Evolutionary conservation across 2,329 filamentous ascomycete species (phyloP), one percentile per base, ranked within the genome.

Genomic region (Parafenestella ontariensis): DNA sequence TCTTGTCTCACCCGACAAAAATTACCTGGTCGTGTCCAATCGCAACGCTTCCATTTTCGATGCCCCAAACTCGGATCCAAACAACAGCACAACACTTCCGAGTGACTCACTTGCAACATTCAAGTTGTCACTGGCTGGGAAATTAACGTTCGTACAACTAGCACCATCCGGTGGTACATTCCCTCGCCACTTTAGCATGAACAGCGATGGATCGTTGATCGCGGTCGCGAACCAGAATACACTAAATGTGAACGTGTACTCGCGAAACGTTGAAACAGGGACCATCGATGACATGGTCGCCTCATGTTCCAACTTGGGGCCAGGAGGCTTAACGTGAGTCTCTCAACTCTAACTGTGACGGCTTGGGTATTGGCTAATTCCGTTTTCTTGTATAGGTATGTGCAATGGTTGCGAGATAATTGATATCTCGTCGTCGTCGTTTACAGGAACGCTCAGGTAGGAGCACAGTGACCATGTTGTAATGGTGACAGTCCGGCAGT

Each of bases 161-260:
- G 82, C 82, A n/a, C 80, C 88, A 0, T 83, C 86, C 0, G 87
- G 88, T 44, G 90, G 90, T 2, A 72, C 77, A 7, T 83, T 81
- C 50, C 90, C 90, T 0, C 82, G 90, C 20, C 87, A 89, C 36
- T 89, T 91, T 71, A 83, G 82, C 46, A 75, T 91, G 52, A 92
- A 89, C 72, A 81, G 80, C 57, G 83, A 81, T 10, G 89, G 89
- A 1, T 81, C 81, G 49, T 75, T 88, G 54, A 76, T 91, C 3
- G 89, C 87, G 1, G 84, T 91, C 24, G 88, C 83, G 0, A 79
- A 89, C 59, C 88, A 92, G 74, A 75, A 76, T 15, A 85, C 85
- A 46, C 78, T 81, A 28, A 84, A 82, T 26, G 84, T 91, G 1
- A 84, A 83, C 6, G 74, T 93, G 45, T 83, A 89, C 43, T 71